Evolutionary conservation across 2,329 filamentous ascomycete species (phyloP), one percentile per base, ranked within the genome.

Genomic region (Aspergillaceae sp.): DNA sequence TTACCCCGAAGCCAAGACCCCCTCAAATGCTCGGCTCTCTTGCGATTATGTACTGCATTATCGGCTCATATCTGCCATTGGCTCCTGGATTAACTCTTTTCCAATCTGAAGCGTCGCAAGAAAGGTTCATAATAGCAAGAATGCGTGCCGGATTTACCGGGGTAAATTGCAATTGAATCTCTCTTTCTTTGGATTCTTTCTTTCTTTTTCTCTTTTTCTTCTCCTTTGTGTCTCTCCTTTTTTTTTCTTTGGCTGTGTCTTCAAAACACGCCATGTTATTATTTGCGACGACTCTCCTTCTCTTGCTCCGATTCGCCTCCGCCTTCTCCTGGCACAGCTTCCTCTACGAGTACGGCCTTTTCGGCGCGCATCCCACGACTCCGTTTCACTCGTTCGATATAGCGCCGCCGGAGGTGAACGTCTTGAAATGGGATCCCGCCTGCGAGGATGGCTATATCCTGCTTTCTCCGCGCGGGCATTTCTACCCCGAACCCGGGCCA

Each of bases 401-500:
- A 7, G 38, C 46, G 27, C 11, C 49, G 1, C 49, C 51, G 2
- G 45, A 50, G 32, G 40, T 52, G 26, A 52, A 47, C 32, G 44
- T 53, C 10, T 35, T 48, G 26, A 44, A 42, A 40, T 56, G 50
- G 49, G 51, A 56, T 42, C 48, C 51, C 1, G 41, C 47, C 34
- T 74, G 71, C 53, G 64, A 68, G 43, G 59, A 52, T 48, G 63
- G 48, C 27, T 68, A 62, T 45, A 59, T 62, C 7, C 63, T 73
- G 30, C 49, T 72, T 7, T 64, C 65, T 44, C 66, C 69, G 2
- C 53, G 56, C 36, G 65, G 65, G 11, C 57, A 43, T 29, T 50
- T 48, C 26, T 56, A 67, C 5, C 54, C 55, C 2, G 54, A 66
- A 10, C 60, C 68, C 0, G 67, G 68, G 2, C 69, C 70, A 0